These are phyloP conservation scores for Lentinula sp. DNA, from an alignment of 768 basidiomycete species.

Conservation along the genomic window DNA sequence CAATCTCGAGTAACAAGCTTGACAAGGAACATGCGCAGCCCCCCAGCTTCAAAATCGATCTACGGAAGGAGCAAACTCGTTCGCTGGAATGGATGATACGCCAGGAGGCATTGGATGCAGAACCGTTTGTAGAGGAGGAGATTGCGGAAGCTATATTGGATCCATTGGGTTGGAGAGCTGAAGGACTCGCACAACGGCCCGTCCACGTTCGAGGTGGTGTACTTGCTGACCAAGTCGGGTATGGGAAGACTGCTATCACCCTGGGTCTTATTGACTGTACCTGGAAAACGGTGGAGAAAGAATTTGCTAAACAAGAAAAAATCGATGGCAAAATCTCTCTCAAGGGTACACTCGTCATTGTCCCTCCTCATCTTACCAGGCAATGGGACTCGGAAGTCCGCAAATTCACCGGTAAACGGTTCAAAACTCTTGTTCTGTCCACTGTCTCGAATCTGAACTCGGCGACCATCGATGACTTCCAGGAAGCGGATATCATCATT, in stretches of 20 bases:
- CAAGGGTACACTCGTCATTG: slow-evolving; percentile 77
- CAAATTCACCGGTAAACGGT: slow-evolving; percentile 68
- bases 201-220: slow-evolving; percentile 82
- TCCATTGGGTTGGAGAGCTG: slow-evolving; percentile 90
- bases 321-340: slow-evolving; percentile 65
- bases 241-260: slow-evolving; percentile 95
- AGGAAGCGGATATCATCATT: slow-evolving; percentile 81
- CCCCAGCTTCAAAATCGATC: slow-evolving; percentile 64
- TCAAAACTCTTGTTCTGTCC: slow-evolving; percentile 61
- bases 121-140: slow-evolving; percentile 89
- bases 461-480: slow-evolving; percentile 64
- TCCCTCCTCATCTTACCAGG: slow-evolving; percentile 83
- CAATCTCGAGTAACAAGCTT: slow-evolving; percentile 65
- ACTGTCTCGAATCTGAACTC: slow-evolving; percentile 67
- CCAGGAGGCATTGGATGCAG: slow-evolving; percentile 59
- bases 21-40: slow-evolving; percentile 74
- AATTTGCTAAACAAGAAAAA: slow-evolving; percentile 45
- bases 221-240: slow-evolving; percentile 93
- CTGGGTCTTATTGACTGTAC: slow-evolving; percentile 82
- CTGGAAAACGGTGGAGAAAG: slow-evolving; percentile 45
- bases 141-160: slow-evolving; percentile 86
- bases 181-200: slow-evolving; percentile 79
- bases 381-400: slow-evolving; percentile 86
- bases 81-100: slow-evolving; percentile 90
- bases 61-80: slow-evolving; percentile 83